Conservation (phyloP, 441 rosid genomes). For the Kokia cookei region DNA sequence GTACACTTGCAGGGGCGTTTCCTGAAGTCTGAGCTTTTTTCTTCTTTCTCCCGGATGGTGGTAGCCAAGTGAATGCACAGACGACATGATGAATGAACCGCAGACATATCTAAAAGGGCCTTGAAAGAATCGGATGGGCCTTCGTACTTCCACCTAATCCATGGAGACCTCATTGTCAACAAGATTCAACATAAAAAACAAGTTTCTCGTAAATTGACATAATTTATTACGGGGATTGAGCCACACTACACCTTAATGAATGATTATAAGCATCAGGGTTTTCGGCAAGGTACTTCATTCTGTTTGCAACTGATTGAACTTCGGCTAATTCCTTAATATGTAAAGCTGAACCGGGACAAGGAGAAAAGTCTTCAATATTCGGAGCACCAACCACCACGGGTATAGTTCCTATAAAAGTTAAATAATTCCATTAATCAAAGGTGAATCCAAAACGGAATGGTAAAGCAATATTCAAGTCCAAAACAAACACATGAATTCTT, state of each 20-base stretch:
- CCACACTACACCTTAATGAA: constrained; percentile 37
- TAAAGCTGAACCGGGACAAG: constrained; percentile 53
- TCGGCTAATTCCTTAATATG: constrained; percentile 60
- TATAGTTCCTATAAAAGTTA: constrained; percentile 50
- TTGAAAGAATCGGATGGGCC: constrained; percentile 87
- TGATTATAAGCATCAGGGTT: constrained; percentile 55
- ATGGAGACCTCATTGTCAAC: constrained; percentile 9
- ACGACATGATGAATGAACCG: constrained; percentile 90
- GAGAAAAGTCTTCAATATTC: constrained; percentile 83
- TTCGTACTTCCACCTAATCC: constrained; percentile 77
- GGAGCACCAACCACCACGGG: constrained; percentile 95
- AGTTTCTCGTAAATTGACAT: not conserved
- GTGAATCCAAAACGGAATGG: not conserved
- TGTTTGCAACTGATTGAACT: constrained; percentile 53
- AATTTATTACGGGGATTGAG: not conserved
- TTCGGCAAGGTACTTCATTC: constrained; percentile 64
- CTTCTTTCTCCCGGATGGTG: constrained; percentile 59
- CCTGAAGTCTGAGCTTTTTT: constrained; percentile 41
- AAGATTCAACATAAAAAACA: constrained; percentile 2
- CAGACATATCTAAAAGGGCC: constrained; percentile 94
- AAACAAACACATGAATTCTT: not conserved
- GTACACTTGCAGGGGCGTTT: constrained; percentile 83
- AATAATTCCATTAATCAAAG: not conserved
- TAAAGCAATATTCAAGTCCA: not conserved
- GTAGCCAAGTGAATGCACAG: constrained; percentile 89